Base-by-base conservation (phyloP, 805 yeast genomes). In the Suhomyces xylopsoci region DNA sequence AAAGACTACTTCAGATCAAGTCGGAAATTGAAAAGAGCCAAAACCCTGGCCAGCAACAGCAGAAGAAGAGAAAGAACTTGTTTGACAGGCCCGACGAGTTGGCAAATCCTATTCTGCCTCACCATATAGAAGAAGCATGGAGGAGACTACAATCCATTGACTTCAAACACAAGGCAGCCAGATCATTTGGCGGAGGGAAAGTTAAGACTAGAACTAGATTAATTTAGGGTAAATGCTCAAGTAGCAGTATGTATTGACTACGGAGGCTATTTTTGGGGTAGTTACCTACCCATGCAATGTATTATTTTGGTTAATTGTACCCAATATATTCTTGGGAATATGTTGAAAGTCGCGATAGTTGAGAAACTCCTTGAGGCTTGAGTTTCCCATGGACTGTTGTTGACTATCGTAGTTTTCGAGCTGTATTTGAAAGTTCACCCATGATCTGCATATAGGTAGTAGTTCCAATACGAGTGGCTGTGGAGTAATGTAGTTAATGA, bases 41-140 rank as follows among this genome's bases (percentile, higher is more conserved):
- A 51, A 62, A 65, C 22, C 67, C 67, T 22, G 66, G 67, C 40
- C 61, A 61, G 28, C 63, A 62, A 56, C 66, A 68, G 52, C 73
- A 74, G 53, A 58, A 66, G 45, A 62, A 73, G 63, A 47, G 81
- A 54, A 80, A 85, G 53, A 80, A 82, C 61, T 68, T 91, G 47
- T 91, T 91, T 65, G 97, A 90, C 67, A 93, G 88, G 34, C 97
- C 97, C 0, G 96, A 90, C 61, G 90, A 89, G 61, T 82, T 85
- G 49, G 87, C 85, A 14, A 81, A 81, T 51, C 97, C 97, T 0
- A 77, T 92, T 36, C 74, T 82, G 64, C 89, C 93, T 0, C 81
- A 82, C 53, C 97, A 92, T 67, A 84, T 92, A 9, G 85, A 85
- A 54, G 97, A 90, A 63, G 97, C 97, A 0, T 90, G 94, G 91